phyloP scores from a whole-genome alignment of 768 basidiomycete species.

The Pleurotus salmoneostramineus region DNA sequence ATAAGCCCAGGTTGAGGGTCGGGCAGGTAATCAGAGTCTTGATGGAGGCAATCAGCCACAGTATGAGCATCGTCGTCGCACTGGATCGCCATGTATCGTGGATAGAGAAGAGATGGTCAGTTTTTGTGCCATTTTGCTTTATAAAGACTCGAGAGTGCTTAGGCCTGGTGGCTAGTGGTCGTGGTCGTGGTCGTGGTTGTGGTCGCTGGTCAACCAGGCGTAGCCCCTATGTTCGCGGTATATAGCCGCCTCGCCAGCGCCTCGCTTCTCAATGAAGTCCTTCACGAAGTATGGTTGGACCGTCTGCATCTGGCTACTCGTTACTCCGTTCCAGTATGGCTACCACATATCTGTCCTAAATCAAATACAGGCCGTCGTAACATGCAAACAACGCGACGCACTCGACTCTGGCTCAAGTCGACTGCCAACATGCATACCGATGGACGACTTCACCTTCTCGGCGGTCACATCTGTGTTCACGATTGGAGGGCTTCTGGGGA shows the following conservation, averaged over 20 bases:
- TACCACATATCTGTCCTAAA: slow-evolving; percentile 92
- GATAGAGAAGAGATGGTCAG: no score
- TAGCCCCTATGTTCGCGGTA: not conserved
- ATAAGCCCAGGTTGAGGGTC: no score
- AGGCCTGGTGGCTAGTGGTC: no score
- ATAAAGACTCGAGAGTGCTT: no score
- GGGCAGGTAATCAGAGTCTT: no score
- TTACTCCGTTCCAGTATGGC: slow-evolving; percentile 74
- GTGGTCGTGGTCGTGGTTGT: no score
- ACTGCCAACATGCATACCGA: slow-evolving; percentile 73
- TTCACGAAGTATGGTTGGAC: slow-evolving; percentile 64
- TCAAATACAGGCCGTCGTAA: slow-evolving; percentile 77
- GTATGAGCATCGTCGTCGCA: no score
- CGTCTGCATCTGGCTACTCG: slow-evolving; percentile 65
- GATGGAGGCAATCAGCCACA: no score
- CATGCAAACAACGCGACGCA: slow-evolving; percentile 45
- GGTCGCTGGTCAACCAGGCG: not conserved
- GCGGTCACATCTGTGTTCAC: slow-evolving; percentile 85
- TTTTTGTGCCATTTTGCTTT: no score
- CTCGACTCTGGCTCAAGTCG: slow-evolving; percentile 17
- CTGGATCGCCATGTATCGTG: no score
- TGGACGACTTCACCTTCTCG: slow-evolving; percentile 76
- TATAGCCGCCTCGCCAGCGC: not conserved
- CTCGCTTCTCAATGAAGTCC: slow-evolving; percentile 13
- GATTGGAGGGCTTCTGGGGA: slow-evolving; percentile 81